These are phyloP conservation scores for Collybia nuda DNA, from an alignment of 768 basidiomycete species.

Conservation along the genomic window DNA sequence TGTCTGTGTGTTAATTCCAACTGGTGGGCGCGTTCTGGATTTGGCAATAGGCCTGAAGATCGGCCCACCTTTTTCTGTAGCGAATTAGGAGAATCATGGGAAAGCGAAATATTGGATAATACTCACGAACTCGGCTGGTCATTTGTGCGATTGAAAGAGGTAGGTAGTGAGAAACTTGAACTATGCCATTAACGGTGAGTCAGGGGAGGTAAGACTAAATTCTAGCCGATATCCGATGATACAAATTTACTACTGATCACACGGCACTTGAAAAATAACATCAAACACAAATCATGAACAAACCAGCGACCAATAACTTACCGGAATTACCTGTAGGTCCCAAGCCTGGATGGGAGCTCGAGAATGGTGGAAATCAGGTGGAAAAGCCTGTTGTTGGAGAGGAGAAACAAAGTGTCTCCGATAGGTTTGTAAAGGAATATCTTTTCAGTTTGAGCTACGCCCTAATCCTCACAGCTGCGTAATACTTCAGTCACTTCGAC, in stretches of 20 bases:
- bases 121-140: conserved; percentile 69
- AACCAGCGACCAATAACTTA: no score
- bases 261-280: conserved; percentile 12
- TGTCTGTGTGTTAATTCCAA: conserved; percentile 25
- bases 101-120: neutral
- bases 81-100: conserved; percentile 8
- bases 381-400: no score
- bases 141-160: conserved; percentile 20
- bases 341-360: conserved; percentile 60
- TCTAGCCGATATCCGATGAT: conserved; percentile 12
- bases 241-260: neutral
- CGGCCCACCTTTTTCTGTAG: conserved; percentile 67
- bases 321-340: conserved; percentile 54
- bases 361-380: conserved; percentile 30
- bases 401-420: conserved; percentile 46
- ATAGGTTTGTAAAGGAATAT: conserved; percentile 45
- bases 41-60: conserved; percentile 70
- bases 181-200: neutral
- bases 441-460: neutral
- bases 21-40: conserved; percentile 43
- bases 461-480: conserved; percentile 43
- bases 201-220: neutral
- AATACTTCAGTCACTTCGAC: conserved; percentile 65
- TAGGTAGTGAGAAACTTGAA: neutral
- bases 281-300: conserved; percentile 6